Evolutionary conservation across 805 yeast species (phyloP), one percentile per base, ranked within the genome.

Genomic region (Myxozyma geophila): DNA sequence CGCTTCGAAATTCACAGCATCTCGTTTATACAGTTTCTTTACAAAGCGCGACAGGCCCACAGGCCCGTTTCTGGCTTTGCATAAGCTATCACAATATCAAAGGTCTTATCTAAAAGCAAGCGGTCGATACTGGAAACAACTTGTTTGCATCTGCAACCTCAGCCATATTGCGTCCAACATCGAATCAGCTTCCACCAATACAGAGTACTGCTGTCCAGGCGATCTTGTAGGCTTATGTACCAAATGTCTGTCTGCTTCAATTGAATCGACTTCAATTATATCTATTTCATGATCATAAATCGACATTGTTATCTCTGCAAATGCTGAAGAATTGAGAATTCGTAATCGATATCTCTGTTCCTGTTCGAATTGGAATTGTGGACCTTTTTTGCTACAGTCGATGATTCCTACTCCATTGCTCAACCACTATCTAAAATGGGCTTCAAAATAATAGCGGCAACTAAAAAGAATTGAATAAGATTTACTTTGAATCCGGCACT

Each of bases 201-300:
- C 63, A 1, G 67, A 59, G 44, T 65, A 65, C 19, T 67, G 49
- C 56, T 65, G 68, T 3, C 67, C 68, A n/a, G 68, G 68, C 17
- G 65, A 35, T 7, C 63, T 41, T 5, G 59, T 44, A 13, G 63
- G 19, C 39, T 17, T 43, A 23, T 66, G 53, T 17, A 54, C 53
- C 2, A 40, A 17, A 10, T 17, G 19, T 2, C 17, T 43, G 36
- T 63, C 59, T 7, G 63, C 58, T 36, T 66, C 67, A 12, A 57
- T 63, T n/a, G 67, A 49, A 36, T 66, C 69, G 12, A 54, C 67
- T 64, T 66, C 69, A 39, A 66, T 57, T 4, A 66, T 54, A 40
- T 36, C 35, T 17, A 66, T 37, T 7, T 33, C 36, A 46, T 63
- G 69, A 19, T 60, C 67, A 41, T 63, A 67, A 23, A 66, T 55